These are phyloP conservation scores for Cystobasidium pallidum DNA, from an alignment of 1,284 basidiomycete genomes.

Conservation along the genomic window DNA sequence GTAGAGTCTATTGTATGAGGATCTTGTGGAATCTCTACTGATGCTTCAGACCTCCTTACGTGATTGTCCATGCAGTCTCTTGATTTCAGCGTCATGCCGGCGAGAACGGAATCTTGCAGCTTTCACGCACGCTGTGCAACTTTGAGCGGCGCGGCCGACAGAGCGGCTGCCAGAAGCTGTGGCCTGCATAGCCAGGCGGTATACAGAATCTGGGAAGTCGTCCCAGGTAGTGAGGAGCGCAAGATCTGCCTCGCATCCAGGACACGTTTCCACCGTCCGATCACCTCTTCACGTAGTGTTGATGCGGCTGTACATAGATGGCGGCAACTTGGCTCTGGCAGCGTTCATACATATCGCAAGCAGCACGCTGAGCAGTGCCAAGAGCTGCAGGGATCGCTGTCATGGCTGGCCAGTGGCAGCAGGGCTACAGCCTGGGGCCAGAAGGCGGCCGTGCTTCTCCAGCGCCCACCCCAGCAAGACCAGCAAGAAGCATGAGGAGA, in stretches of 20 bases:
- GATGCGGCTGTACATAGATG: not conserved
- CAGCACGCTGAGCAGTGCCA: not conserved
- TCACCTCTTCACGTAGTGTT: not conserved
- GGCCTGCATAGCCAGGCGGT: constrained; percentile 11
- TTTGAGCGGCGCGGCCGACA: constrained; percentile 1
- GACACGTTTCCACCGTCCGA: not conserved
- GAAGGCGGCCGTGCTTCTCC: constrained; percentile 8
- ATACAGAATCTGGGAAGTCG: not conserved
- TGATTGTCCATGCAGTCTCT: not conserved
- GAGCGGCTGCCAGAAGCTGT: constrained; percentile 5
- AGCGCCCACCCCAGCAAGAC: constrained; percentile 21
- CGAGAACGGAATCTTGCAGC: constrained; percentile 16
- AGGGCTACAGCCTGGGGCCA: constrained; percentile 6
- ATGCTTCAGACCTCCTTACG: not conserved
- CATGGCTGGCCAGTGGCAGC: constrained; percentile 20
- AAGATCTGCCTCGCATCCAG: not conserved
- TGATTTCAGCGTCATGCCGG: not conserved
- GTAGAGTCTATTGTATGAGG: not conserved
- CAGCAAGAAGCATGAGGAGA: constrained; percentile 39
- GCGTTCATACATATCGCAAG: not conserved
- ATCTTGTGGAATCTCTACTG: not conserved
- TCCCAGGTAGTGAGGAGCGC: too few species aligned
- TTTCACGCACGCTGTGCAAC: constrained; percentile 5
- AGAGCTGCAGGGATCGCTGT: not conserved
- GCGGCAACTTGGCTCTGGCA: not conserved